Evolutionary conservation across 2,329 filamentous ascomycete species (phyloP).

Genomic region (Cladophialophora chaetospira): DNA sequence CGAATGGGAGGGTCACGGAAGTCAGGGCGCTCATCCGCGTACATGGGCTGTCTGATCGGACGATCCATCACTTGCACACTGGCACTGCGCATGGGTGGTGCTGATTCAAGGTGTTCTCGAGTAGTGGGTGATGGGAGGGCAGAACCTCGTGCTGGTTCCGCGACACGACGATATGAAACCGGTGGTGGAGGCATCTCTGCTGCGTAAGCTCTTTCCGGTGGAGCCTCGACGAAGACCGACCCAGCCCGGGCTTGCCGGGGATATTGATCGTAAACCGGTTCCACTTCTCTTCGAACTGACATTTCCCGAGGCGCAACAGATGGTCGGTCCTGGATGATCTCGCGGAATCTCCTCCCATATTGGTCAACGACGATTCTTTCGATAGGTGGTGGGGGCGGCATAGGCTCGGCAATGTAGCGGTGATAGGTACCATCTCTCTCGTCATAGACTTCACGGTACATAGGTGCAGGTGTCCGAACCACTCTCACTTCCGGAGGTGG

Average conservation of each 20-base stretch:
- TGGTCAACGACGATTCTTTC: conserved; percentile 78
- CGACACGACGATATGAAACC: conserved; percentile 44
- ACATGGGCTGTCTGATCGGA: conserved; percentile 40
- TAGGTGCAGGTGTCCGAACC: conserved; percentile 42
- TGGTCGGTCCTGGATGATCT: conserved; percentile 49
- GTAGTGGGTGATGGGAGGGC: conserved; percentile 9
- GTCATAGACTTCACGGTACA: conserved; percentile 45
- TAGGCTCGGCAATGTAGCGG: conserved; percentile 43
- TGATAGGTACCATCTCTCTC: conserved; percentile 45
- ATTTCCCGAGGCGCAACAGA: conserved; percentile 35
- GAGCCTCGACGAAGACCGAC: conserved; percentile 46
- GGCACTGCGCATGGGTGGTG: conserved; percentile 36
- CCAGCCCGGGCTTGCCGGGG: conserved; percentile 37
- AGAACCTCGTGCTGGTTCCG: conserved; percentile 40
- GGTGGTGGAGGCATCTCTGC: conserved; percentile 50
- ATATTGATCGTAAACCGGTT: conserved; percentile 29
- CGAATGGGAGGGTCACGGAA: conserved; percentile 60
- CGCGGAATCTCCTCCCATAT: conserved; percentile 77
- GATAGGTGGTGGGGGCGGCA: conserved; percentile 51
- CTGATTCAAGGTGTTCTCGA: conserved; percentile 37
- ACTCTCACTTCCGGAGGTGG: conserved; percentile 48
- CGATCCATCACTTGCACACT: conserved; percentile 49
- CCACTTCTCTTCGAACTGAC: conserved; percentile 29
- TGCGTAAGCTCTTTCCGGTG: conserved; percentile 44
- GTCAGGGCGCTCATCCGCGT: conserved; percentile 67